Percentiles rank a stretch among this genome's conserved stretches.
phyloP scores from a whole-genome alignment of 2,329 filamentous ascomycete species.

The Stemphylium lycopersici region DNA sequence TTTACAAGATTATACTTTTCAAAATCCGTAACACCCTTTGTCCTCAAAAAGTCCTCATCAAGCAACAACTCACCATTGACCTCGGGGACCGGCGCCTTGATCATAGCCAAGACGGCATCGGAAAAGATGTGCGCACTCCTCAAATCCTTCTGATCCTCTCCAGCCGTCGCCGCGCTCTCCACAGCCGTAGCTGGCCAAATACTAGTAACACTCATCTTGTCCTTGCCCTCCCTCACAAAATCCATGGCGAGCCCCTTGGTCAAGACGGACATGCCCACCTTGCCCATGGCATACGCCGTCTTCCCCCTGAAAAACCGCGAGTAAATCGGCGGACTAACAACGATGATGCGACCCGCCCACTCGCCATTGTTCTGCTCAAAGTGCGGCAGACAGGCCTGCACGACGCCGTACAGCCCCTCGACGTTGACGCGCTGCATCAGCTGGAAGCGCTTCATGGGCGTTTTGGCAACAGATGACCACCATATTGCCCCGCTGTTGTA shows the following conservation, averaged over 20 bases:
- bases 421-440: constrained; percentile 57
- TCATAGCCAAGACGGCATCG: constrained; percentile 76
- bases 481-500: constrained; percentile 89
- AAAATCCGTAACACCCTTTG: constrained; percentile 72
- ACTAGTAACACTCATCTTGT: constrained; percentile 76
- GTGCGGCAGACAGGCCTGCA: constrained; percentile 72
- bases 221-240: constrained; percentile 68
- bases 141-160: constrained; percentile 61
- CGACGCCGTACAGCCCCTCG: constrained; percentile 74
- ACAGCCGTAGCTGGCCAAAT: constrained; percentile 84
- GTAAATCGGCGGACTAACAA: constrained; percentile 85
- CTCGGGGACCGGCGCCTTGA: constrained; percentile 61
- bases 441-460: constrained; percentile 76
- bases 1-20: constrained; percentile 72
- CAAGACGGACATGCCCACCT: constrained; percentile 81
- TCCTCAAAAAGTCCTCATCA: constrained; percentile 80
- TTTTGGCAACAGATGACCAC: constrained; percentile 77
- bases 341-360: constrained; percentile 70
- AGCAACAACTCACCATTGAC: constrained; percentile 76
- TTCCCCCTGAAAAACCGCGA: constrained; percentile 84
- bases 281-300: constrained; percentile 79
- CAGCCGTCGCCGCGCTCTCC: constrained; percentile 74
- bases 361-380: constrained; percentile 60
- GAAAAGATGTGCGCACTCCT: constrained; percentile 75
- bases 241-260: constrained; percentile 86